Evolutionary conservation across 768 basidiomycete genomes (phyloP), one percentile per base, ranked within the genome.

Genomic region (Russula olivacea): DNA sequence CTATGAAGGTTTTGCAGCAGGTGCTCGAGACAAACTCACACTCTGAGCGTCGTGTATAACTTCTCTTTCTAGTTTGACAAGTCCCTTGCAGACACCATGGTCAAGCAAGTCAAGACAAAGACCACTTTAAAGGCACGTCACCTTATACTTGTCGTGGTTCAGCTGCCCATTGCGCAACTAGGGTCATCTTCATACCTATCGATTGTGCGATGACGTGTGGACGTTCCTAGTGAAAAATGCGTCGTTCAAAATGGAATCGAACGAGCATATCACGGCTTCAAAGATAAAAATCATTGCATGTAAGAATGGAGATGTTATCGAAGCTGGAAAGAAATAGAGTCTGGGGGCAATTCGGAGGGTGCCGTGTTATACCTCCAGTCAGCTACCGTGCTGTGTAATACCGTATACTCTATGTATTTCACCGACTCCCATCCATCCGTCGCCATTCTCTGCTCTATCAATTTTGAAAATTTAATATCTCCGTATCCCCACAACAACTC

Each of bases 1-100:
- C 96, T n/a, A 93, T 98, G 88, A 92, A 96, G 75, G 93, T 97
- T n/a, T 76, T 98, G 62, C 88, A 90, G 72, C 96, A 98, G 91
- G 96, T 97, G 69, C 66, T 55, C 38, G 43, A 32, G 40, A 25
- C 25, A 48, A 50, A 55, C 61, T n/a, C 30, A 21, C 52, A 53
- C 53, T 56, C 40, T 21, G 38, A 49, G 48, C 41, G 21, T 56
- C 52, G 38, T 40, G 12, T 54, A 40, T 61, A 61, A 51, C 56
- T 28, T 25, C 3, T 28, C 12, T 41, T 58, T 65, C 30, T 61
- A 98, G 96, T 98, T 97, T 75, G 96, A 98, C 81, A 96, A 95
- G 76, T 91, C 90, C 59, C 80, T 97, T 55, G 92, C 94, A 53
- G 92, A 95, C 70, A 93, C 86, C 50, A 86, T 99, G 79, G 86